A percentile compares a stretch with the other conserved stretches of the same genome.
Conservation (phyloP, 148 eudicot genomes). For the Amaranthus palmeri region DNA sequence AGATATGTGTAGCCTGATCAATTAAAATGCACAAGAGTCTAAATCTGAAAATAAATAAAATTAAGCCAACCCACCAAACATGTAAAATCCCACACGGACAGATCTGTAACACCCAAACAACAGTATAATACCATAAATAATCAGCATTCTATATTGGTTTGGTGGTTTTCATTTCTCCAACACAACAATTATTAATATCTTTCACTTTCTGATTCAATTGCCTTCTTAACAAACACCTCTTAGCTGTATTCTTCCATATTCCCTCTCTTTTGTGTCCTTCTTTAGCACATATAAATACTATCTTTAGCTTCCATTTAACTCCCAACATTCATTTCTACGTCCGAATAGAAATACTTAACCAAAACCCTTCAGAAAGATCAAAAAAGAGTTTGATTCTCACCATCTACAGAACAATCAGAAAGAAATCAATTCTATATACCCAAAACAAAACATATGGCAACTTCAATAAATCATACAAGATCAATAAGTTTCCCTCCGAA, state of each 20-base stretch:
- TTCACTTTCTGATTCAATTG: not conserved
- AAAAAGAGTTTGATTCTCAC: too few relatives aligned
- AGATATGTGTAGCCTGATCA: conserved; percentile 1
- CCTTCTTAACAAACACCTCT: not conserved
- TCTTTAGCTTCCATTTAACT: too few relatives aligned
- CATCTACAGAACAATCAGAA: too few relatives aligned
- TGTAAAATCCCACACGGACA: too few relatives aligned
- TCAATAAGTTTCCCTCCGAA: conserved; percentile 50
- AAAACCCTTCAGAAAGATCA: too few relatives aligned
- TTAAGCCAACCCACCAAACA: conserved; percentile 8
- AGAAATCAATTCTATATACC: too few relatives aligned
- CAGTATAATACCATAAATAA: not conserved
- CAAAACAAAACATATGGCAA: conserved; percentile 21
- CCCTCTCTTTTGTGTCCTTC: too few relatives aligned
- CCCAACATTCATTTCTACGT: too few relatives aligned
- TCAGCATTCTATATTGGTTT: not conserved
- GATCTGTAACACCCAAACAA: not conserved
- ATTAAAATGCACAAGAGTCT: not conserved
- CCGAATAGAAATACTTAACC: too few relatives aligned
- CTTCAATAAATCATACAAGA: conserved; percentile 26
- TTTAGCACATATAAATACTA: too few relatives aligned
- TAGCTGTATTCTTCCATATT: not conserved
- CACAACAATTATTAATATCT: not conserved
- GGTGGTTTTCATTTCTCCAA: not conserved
- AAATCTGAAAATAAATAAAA: not conserved